These are phyloP conservation scores for Diaporthe sp. DNA, from an alignment of 2,329 filamentous ascomycete genomes.

Conservation along the genomic window DNA sequence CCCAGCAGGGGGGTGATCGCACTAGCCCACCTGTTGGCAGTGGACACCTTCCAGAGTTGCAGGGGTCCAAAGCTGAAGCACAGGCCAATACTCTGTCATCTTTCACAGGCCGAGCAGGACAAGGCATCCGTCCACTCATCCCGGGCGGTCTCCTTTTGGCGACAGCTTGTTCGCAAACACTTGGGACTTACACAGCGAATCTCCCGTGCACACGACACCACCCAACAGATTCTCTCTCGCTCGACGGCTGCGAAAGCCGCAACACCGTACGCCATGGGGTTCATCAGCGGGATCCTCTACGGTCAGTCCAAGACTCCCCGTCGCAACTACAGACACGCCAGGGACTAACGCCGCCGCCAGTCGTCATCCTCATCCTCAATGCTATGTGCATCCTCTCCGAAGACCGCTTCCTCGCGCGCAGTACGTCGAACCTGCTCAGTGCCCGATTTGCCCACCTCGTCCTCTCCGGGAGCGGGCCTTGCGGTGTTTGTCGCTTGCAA, in stretches of 20 bases:
- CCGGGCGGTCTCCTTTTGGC: constrained; percentile 22
- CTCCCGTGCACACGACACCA: not conserved
- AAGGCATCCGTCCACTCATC: not conserved
- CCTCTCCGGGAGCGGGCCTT: no score
- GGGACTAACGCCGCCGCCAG: constrained; percentile 57
- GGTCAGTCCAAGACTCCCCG: constrained; percentile 58
- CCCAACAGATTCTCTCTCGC: not conserved
- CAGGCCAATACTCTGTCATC: constrained; percentile 30
- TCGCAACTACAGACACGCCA: constrained; percentile 15
- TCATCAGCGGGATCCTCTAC: constrained; percentile 81
- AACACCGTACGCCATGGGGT: constrained; percentile 69
- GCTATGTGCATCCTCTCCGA: constrained; percentile 94
- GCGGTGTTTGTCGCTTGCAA: not conserved
- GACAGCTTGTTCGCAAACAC: constrained; percentile 30
- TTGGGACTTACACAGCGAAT: constrained; percentile 11
- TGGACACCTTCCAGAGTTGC: constrained; percentile 16
- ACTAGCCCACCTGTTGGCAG: constrained; percentile 14
- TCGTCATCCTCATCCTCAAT: constrained; percentile 90
- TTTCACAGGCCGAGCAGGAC: not conserved
- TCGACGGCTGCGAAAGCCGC: constrained; percentile 36
- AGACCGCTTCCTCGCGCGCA: constrained; percentile 91
- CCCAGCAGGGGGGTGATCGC: not conserved
- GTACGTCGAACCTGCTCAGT: constrained; percentile 61
- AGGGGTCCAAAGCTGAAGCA: constrained; percentile 32
- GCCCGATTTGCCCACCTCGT: not conserved